Conservation (phyloP, 306 rosid genomes). For the Prosopis cineraria region DNA sequence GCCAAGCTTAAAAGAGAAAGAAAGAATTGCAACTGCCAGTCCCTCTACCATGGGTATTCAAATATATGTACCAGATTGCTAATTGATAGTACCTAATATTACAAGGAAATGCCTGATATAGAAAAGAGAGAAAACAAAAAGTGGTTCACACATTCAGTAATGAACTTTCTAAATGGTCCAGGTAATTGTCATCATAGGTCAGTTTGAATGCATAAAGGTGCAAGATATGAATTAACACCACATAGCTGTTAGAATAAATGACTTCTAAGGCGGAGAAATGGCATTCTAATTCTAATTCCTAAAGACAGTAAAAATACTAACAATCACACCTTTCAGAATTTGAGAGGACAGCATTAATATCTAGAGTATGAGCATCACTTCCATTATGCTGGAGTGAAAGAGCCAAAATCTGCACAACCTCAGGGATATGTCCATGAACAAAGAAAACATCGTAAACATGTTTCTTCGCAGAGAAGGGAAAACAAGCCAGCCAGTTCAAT, state of each 20-base stretch:
- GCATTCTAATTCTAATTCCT: too few relatives aligned
- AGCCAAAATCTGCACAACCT: constrained; percentile 83
- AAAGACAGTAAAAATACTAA: background rate
- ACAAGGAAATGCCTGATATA: background rate
- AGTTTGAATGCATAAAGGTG: background rate
- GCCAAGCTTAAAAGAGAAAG: background rate
- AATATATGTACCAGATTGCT: background rate
- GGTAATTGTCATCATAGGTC: background rate
- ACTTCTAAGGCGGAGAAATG: background rate
- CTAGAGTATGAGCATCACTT: constrained; percentile 53
- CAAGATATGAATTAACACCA: background rate
- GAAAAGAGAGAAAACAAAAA: background rate
- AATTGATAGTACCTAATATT: background rate
- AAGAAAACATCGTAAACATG: constrained; percentile 83
- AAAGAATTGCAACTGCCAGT: background rate
- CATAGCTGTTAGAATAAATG: background rate
- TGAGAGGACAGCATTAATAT: constrained; percentile 55
- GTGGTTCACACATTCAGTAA: background rate
- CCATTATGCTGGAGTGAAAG: constrained; percentile 62
- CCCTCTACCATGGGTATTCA: background rate
- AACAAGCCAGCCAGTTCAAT: constrained; percentile 88
- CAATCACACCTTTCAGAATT: constrained; percentile 71
- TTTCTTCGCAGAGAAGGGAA: constrained; percentile 68
- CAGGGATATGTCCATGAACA: constrained; percentile 56
- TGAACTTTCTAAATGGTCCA: background rate